These are phyloP conservation scores for Erodium maritimum DNA, from an alignment of 345 rosid species.

Conservation along the genomic window DNA sequence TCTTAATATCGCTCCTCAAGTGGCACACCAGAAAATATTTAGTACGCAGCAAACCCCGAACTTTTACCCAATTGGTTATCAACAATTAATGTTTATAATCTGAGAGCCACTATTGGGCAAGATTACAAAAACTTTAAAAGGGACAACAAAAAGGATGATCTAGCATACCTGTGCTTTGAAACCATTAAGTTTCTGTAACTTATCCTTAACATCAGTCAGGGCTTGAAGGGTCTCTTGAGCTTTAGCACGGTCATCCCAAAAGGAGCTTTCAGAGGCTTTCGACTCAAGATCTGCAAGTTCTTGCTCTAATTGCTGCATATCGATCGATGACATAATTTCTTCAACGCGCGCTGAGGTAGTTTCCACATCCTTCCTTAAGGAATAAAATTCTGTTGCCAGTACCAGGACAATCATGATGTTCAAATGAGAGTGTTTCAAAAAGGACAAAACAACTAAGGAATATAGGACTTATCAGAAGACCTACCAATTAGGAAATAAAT, in stretches of 20 bases:
- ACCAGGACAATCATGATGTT: not conserved
- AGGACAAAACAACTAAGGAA: not conserved
- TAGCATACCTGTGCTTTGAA: constrained; percentile 59
- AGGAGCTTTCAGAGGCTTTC: constrained; percentile 56
- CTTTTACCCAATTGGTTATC: not conserved
- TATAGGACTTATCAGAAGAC: not conserved
- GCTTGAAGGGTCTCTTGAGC: constrained; percentile 71
- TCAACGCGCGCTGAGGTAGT: constrained; percentile 47
- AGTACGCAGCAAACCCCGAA: not conserved
- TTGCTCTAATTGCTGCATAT: constrained; percentile 38
- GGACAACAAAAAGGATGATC: not conserved
- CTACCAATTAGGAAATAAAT: not conserved
- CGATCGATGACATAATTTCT: constrained; percentile 54
- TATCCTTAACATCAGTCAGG: constrained; percentile 70
- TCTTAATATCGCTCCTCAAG: not conserved
- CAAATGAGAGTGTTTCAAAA: not conserved
- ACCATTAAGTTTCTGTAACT: constrained; percentile 39
- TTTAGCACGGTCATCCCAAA: constrained; percentile 73
- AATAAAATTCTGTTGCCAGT: constrained; percentile 54
- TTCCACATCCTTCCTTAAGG: constrained; percentile 75
- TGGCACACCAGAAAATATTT: not conserved
- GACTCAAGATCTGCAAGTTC: constrained; percentile 48
- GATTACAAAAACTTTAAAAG: not conserved
- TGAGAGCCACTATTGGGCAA: not conserved
- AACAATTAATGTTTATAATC: not conserved